Evolutionary conservation across 805 yeast genomes (phyloP).

Genomic region (Hanseniaspora valbyensis): DNA sequence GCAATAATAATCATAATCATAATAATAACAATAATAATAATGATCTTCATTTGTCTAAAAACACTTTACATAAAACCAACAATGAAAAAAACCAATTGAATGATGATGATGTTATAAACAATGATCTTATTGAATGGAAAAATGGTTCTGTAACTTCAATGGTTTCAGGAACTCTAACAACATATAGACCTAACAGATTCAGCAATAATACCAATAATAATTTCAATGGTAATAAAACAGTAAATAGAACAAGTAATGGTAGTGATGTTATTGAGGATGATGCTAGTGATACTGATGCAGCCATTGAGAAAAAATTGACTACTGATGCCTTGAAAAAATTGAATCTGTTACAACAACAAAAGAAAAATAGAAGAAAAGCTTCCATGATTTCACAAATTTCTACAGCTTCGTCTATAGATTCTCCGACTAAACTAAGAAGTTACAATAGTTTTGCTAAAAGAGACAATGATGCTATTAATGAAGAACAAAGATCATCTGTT

Average conservation of each 20-base stretch:
- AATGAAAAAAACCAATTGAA: neutral
- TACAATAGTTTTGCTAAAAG: constrained; percentile 15
- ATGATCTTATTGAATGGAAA: constrained; percentile 16
- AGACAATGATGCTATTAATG: constrained; percentile 9
- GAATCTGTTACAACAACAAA: constrained; percentile 23
- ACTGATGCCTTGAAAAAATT: constrained; percentile 33
- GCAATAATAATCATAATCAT: neutral
- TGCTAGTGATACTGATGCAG: constrained; percentile 24
- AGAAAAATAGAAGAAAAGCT: constrained; percentile 6
- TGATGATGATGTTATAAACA: constrained; percentile 9
- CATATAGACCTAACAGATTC: constrained; percentile 12
- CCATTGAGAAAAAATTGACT: constrained; percentile 26
- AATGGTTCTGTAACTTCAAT: constrained; percentile 17
- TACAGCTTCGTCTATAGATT: constrained; percentile 7
- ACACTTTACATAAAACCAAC: neutral
- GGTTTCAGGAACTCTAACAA: constrained; percentile 15
- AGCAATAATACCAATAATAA: neutral
- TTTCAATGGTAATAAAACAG: neutral
- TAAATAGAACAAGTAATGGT: neutral
- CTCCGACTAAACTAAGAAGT: constrained; percentile 12
- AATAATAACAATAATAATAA: neutral
- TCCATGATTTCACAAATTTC: constrained; percentile 12
- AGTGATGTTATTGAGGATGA: constrained; percentile 21
- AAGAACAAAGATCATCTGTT: constrained; percentile 11
- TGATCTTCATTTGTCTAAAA: neutral